These are phyloP conservation scores for Cynara cardunculus DNA, from an alignment of 129 eudicot species.

Conservation along the genomic window DNA sequence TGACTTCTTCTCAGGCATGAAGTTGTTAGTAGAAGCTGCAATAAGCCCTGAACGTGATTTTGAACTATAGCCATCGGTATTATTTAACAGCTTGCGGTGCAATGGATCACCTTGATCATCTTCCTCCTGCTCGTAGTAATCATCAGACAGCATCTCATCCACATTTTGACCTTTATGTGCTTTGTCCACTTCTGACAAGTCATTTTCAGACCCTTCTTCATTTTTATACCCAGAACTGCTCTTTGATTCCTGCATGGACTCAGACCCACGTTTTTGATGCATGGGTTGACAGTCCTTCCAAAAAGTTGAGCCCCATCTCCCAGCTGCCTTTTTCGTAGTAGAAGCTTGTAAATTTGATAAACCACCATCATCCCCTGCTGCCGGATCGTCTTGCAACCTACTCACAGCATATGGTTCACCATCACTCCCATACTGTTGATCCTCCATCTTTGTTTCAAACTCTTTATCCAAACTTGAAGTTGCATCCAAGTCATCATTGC, in stretches of 20 bases:
- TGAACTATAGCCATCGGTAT: constrained; percentile 39
- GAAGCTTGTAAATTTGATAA: constrained; percentile 36
- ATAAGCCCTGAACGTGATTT: constrained; percentile 26
- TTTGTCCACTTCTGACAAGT: constrained; percentile 46
- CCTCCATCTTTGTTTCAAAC: constrained; percentile 41
- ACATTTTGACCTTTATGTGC: constrained; percentile 41
- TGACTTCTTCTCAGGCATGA: constrained; percentile 40
- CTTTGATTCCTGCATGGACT: constrained; percentile 73
- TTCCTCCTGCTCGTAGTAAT: constrained; percentile 90
- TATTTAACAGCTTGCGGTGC: constrained; percentile 45
- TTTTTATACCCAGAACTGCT: constrained; percentile 66
- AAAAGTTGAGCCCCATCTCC: constrained; percentile 83
- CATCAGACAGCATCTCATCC: constrained; percentile 95
- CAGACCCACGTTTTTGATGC: constrained; percentile 42
- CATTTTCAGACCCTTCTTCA: constrained; percentile 56
- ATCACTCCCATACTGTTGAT: constrained; percentile 32
- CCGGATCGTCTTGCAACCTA: constrained; percentile 31
- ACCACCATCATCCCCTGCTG: constrained; percentile 24
- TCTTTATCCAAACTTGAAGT: constrained; percentile 48
- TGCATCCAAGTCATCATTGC: constrained; percentile 35
- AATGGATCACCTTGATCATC: constrained; percentile 71
- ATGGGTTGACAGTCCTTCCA: constrained; percentile 76
- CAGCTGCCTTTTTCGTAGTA: constrained; percentile 32
- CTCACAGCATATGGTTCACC: constrained; percentile 21
- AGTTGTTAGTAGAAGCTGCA: constrained; percentile 29